phyloP scores from a whole-genome alignment of 176 grass and related monocot species.

The Tillandsia fasciculata region DNA sequence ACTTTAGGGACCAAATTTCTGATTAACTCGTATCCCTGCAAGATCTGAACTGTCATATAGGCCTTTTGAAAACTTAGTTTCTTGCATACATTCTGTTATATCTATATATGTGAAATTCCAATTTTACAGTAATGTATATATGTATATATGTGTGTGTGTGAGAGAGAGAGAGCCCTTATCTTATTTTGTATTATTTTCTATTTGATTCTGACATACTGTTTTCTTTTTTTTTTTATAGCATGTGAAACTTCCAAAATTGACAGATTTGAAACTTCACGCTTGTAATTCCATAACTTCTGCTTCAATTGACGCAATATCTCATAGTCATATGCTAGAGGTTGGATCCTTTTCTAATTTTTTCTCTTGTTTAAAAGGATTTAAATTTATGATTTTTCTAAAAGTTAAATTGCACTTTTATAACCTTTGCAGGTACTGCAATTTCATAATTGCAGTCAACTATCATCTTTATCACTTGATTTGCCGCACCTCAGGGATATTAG shows the following conservation, averaged over 20 bases:
- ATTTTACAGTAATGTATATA: background rate
- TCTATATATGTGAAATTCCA: no score
- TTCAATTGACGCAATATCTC: slow-evolving; percentile 71
- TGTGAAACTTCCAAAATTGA: slow-evolving; percentile 70
- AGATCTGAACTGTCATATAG: no score
- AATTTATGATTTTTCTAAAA: background rate
- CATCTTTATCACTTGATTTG: slow-evolving; percentile 71
- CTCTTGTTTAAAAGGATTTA: background rate
- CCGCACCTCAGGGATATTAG: slow-evolving; percentile 78
- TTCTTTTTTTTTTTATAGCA: slow-evolving; percentile 38
- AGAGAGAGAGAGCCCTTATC: background rate
- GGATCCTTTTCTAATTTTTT: slow-evolving; percentile 1
- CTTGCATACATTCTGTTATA: no score
- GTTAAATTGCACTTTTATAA: slow-evolving; percentile 9
- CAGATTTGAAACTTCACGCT: slow-evolving; percentile 72
- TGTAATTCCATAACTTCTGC: slow-evolving; percentile 80
- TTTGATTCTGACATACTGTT: background rate
- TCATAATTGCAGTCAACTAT: slow-evolving; percentile 79
- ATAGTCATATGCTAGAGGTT: slow-evolving; percentile 77
- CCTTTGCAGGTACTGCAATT: slow-evolving; percentile 56
- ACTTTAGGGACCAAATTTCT: no score
- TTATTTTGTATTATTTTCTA: background rate
- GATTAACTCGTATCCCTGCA: no score
- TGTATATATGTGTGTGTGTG: no score
- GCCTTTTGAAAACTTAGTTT: no score